phyloP scores from a whole-genome alignment of 106 monocot species.

The Dioscorea alata region DNA sequence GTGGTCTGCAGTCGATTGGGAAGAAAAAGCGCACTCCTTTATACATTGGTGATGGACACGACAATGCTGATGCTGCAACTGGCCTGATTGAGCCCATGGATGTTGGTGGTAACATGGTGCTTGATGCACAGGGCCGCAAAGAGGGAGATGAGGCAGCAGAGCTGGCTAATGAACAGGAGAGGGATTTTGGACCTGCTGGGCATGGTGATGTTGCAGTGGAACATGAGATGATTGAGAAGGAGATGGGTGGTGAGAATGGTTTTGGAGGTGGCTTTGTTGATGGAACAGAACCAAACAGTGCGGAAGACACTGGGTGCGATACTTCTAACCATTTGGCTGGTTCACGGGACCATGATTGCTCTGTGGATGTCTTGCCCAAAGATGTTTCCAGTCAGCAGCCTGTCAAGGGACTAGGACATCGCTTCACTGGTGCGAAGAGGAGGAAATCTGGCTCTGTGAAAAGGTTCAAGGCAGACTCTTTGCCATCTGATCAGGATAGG shows the following conservation, averaged over 20 bases:
- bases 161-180: neutral
- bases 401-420: conserved; percentile 7
- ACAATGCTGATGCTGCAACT: neutral
- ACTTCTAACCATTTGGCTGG: conserved; percentile 21
- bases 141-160: neutral
- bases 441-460: conserved; percentile 82
- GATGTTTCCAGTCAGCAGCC: conserved; percentile 5
- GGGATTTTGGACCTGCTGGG: neutral
- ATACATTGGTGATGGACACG: neutral
- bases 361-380: conserved; percentile 25
- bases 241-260: neutral
- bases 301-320: conserved; percentile 3
- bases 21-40: conserved; percentile 23
- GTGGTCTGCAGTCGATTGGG: conserved; percentile 1
- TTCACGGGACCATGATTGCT: conserved; percentile 9
- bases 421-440: conserved; percentile 63
- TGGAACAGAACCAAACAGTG: neutral
- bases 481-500: neutral
- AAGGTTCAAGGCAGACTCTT: conserved; percentile 51
- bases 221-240: neutral
- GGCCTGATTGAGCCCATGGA: neutral
- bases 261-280: neutral
- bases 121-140: neutral
- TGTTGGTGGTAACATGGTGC: neutral
- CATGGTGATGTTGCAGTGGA: too few relatives aligned